Percentiles rank a stretch among this genome's conserved stretches.
phyloP scores from a whole-genome alignment of 345 rosid species.

The Hirschfeldia incana region DNA sequence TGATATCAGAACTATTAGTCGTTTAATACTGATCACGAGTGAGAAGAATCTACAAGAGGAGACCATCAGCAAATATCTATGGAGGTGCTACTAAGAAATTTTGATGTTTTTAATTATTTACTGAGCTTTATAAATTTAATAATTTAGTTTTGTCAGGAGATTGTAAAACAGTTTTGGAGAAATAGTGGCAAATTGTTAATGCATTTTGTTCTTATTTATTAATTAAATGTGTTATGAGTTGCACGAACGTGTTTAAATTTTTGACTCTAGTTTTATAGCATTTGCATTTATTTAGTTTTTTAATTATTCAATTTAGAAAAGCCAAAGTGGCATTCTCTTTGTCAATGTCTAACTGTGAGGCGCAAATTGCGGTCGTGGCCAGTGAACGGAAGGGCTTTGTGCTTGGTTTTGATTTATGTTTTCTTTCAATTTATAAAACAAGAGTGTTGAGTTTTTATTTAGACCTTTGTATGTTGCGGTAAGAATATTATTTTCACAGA shows the following conservation, averaged over 20 bases:
- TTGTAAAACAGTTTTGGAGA: conserved; percentile 44
- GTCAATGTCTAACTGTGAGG: conserved; percentile 41
- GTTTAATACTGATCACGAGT: conserved; percentile 30
- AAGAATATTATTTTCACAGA: not conserved
- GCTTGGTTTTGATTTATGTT: conserved; percentile 7
- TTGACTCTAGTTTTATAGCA: not conserved
- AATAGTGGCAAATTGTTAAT: conserved; percentile 35
- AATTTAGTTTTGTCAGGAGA: conserved; percentile 35
- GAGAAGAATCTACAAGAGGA: conserved; percentile 3
- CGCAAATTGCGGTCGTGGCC: conserved; percentile 55
- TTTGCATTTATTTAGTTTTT: not conserved
- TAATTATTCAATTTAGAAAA: conserved; percentile 7
- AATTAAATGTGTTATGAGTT: conserved; percentile 26
- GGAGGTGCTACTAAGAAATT: conserved; percentile 37
- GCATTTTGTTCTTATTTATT: not conserved
- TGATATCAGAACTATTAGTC: conserved; percentile 58
- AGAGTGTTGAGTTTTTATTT: not conserved
- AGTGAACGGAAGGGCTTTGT: conserved; percentile 38
- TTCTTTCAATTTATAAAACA: not conserved
- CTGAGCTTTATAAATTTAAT: conserved; percentile 26
- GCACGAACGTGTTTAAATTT: conserved; percentile 42
- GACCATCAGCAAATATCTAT: conserved; percentile 25
- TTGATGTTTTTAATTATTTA: conserved; percentile 13
- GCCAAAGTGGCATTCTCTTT: conserved; percentile 61
- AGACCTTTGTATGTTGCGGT: not conserved